Base-by-base conservation (phyloP, 2,329 filamentous ascomycete species). In the Botrytis galanthina region DNA sequence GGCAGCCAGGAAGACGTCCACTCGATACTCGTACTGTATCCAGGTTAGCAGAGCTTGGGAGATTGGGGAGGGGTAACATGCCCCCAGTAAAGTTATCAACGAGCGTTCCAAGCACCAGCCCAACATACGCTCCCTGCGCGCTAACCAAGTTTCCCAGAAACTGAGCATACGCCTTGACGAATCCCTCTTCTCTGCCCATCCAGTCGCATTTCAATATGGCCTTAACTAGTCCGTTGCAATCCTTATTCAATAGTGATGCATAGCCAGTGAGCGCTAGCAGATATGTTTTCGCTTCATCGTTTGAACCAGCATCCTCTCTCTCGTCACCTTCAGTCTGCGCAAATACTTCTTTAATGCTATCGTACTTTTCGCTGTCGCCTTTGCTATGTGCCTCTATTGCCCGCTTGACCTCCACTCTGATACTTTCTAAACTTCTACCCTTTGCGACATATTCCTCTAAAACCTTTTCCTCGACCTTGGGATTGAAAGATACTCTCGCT, bases 121-220 rank as follows among this genome's bases (percentile, higher is more conserved):
- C 87, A 48, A 97, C 88, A 82, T 93, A 97, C 22, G 89, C 90
- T 62, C 93, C 91, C 79, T 98, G 93, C 0, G 94, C 92, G 74
- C 93, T 97, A 70, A 94, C 90, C 63, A 99, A 84, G 54, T 90
- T 89, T 29, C 89, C 88, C 37, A 93, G 83, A 77, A 93, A 92
- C 78, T 90, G 87, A 72, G 87, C 86, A 80, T 93, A 94, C 70
- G 89, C 87, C 77, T 88, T 88, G 73, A 90, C 86, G 79, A 93
- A 93, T 51, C 86, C 84, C 42, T 89, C 87, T 75, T 91, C 89
- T 73, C 89, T 86, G 16, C 88, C 90, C 51, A 91, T 83, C 90
- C 90, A 92, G 48, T 87, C 86, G 79, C 87, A 90, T 71, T 85
- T 83, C n/a, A 92, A 82, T 14, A 92, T 84, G 69, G 84, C 85